Evolutionary conservation across 805 yeast genomes (phyloP).

Genomic region (Metschnikowia aberdeeniae): DNA sequence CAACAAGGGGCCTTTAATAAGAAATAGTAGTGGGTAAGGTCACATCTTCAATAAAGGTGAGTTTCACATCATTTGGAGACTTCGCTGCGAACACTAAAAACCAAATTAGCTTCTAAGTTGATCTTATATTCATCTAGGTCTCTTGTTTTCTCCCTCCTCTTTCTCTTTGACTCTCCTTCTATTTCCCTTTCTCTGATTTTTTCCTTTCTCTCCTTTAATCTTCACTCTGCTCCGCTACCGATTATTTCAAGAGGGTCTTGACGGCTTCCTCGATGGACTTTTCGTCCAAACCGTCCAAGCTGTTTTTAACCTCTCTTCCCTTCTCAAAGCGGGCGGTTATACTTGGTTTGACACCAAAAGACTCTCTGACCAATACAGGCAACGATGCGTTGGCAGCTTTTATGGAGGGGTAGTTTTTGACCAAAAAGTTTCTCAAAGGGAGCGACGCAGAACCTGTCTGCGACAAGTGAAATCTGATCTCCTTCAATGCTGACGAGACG

Average conservation of each 20-base stretch:
- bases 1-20: not conserved
- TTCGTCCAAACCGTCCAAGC: conserved; percentile 46
- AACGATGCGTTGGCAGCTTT: conserved; percentile 56
- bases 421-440: conserved; percentile 61
- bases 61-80: too few relatives aligned
- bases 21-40: not conserved
- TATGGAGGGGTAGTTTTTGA: conserved; percentile 61
- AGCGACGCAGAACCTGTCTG: conserved; percentile 72
- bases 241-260: conserved; percentile 33
- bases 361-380: conserved; percentile 78
- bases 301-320: conserved; percentile 28
- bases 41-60: not conserved
- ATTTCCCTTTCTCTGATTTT: too few relatives aligned
- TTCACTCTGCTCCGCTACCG: not conserved
- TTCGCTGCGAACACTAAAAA: too few relatives aligned
- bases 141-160: too few relatives aligned
- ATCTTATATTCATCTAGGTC: too few relatives aligned
- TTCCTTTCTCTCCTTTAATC: too few relatives aligned
- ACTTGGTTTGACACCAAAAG: conserved; percentile 66
- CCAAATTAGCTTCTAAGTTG: too few relatives aligned
- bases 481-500: conserved; percentile 59
- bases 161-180: too few relatives aligned
- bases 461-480: conserved; percentile 76
- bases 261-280: conserved; percentile 41
- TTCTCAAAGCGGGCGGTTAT: conserved; percentile 56